A percentile compares a stretch with the other conserved stretches of the same genome.
phyloP scores from a whole-genome alignment of 2,329 filamentous ascomycete genomes.

The Aureobasidium sp. region DNA sequence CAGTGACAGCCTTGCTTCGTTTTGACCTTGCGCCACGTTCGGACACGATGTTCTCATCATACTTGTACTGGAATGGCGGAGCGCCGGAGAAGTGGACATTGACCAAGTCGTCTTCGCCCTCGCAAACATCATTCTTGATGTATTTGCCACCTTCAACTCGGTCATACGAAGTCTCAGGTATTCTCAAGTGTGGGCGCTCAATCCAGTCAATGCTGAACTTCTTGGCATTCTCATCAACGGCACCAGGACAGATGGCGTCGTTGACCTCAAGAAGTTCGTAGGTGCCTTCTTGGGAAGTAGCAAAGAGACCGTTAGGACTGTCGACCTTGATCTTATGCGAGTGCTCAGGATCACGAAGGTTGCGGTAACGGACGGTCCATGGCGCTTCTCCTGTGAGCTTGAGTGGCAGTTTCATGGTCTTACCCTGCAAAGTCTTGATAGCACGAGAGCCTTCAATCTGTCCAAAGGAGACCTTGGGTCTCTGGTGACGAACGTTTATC shows the following conservation, averaged over 20 bases:
- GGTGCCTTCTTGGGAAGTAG: conserved; percentile 44
- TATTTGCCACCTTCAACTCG: conserved; percentile 48
- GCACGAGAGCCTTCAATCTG: conserved; percentile 71
- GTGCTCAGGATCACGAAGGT: conserved; percentile 30
- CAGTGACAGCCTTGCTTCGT: conserved; percentile 66
- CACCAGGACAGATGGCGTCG: conserved; percentile 76
- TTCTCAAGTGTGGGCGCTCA: conserved; percentile 61
- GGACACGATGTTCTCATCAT: conserved; percentile 68
- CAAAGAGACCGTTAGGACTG: conserved; percentile 27
- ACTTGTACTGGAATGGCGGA: conserved; percentile 75
- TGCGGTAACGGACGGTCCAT: conserved; percentile 70
- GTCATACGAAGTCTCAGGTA: conserved; percentile 56
- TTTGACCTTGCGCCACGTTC: conserved; percentile 58
- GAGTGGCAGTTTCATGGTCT: conserved; percentile 66
- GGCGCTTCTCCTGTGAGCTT: conserved; percentile 79
- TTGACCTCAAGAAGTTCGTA: conserved; percentile 74
- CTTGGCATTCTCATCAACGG: conserved; percentile 65
- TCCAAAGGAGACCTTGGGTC: conserved; percentile 80
- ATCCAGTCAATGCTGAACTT: conserved; percentile 81
- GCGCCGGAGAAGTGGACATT: conserved; percentile 68
- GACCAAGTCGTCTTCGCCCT: conserved; percentile 86
- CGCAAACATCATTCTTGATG: conserved; percentile 76
- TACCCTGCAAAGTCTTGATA: conserved; percentile 69
- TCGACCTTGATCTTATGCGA: conserved; percentile 21
- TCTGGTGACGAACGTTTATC: conserved; percentile 80